Percentiles rank a stretch among this genome's conserved stretches.
Evolutionary conservation across 1,139 yeast species (phyloP).

Genomic region (Hanseniaspora gamundiae): DNA sequence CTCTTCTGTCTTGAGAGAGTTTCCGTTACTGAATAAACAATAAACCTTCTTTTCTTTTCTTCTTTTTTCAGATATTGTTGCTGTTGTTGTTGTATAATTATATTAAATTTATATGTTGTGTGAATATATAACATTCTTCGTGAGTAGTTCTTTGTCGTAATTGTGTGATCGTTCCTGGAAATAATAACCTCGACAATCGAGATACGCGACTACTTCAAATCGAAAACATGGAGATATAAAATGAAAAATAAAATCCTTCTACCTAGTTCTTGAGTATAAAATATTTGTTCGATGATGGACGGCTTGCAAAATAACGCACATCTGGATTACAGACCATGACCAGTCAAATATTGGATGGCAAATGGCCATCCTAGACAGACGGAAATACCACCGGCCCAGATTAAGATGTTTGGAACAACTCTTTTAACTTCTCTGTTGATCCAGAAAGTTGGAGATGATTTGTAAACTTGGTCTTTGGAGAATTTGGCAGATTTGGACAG

Average conservation of each 20-base stretch:
- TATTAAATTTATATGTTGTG: background rate
- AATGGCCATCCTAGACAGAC: constrained; percentile 20
- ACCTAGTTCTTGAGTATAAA: background rate
- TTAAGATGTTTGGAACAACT: constrained; percentile 11
- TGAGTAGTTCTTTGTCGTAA: background rate
- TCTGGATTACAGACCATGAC: constrained; percentile 2
- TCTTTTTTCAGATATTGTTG: no score
- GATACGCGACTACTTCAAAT: no score
- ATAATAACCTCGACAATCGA: no score
- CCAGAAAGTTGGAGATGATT: constrained; percentile 12
- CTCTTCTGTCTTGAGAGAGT: no score
- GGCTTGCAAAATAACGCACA: background rate
- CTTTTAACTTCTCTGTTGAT: constrained; percentile 15
- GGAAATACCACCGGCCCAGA: constrained; percentile 14
- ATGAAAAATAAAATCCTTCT: background rate
- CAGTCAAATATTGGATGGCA: constrained; percentile 8
- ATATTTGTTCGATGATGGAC: no score
- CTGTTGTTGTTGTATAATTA: background rate
- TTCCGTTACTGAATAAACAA: no score
- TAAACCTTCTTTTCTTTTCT: no score
- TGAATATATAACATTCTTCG: background rate
- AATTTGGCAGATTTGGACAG: constrained; percentile 7
- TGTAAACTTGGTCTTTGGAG: constrained; percentile 7
- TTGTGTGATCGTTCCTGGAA: no score
- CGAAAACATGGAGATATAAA: background rate